Evolutionary conservation across 2,329 filamentous ascomycete species (phyloP), one percentile per base, ranked within the genome.

Genomic region (Plenodomus biglobosus): DNA sequence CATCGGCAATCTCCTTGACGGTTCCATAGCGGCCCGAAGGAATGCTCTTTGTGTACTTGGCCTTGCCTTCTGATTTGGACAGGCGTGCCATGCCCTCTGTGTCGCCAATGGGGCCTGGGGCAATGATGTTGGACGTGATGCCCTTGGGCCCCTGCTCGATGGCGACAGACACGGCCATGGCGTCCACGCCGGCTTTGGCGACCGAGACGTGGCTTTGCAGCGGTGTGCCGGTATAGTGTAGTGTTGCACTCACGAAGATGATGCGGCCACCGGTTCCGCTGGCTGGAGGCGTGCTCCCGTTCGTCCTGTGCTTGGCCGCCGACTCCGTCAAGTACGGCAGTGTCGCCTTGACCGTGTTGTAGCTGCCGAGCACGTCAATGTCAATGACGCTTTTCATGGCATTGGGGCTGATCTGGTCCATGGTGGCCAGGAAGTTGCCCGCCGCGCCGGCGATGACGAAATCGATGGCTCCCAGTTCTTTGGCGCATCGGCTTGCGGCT

Each of bases 331-430:
- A 82, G 64, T 95, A 81, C 0, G 90, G 90, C 27, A 96, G 76
- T 1, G 90, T 94, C 3, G 92, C 91, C 75, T 97, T 97, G 66
- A 96, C 80, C 2, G 91, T 96, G 76, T 97, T 95, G 76, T 88
- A 99, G 15, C 89, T 95, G 24, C 94, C 94, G 30, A 97, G 73
- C 2, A 96, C 87, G 69, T 97, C 94, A 65, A 99, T 99, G 53
- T 97, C 94, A 64, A 97, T 92, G 57, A 99, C 94, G 0, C 89
- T 80, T 73, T 92, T 95, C 84, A 99, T 95, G 3, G 90, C 94
- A 68, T 97, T 97, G 49, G 88, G 75, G 35, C 85, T 90, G 41
- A 97, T 82, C 53, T 86, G 86, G 35, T 86, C 82, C 51, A 97
- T 86, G 3, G 92, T 88, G 0, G 90, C 87, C 18, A 99, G 80